Percentiles rank a stretch among this genome's conserved stretches.
Conservation (phyloP, 345 rosid species). For the Geranium rotundifolium region DNA sequence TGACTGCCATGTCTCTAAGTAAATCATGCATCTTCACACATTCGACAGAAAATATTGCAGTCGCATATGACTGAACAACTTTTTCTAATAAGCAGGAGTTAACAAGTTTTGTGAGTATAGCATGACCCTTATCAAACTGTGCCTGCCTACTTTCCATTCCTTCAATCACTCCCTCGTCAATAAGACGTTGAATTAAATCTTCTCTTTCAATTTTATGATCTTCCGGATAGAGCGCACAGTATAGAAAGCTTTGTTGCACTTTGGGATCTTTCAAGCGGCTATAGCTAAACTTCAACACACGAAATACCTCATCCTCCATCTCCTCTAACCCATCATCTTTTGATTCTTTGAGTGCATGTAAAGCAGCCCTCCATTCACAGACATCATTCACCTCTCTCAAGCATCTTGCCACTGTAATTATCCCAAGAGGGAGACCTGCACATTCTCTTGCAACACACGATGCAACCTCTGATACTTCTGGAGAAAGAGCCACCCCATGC, state of each 20-base stretch:
- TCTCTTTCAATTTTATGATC: neutral
- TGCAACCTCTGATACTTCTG: slow-evolving; percentile 1
- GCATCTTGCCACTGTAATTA: slow-evolving; percentile 6
- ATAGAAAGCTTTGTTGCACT: slow-evolving; percentile 8
- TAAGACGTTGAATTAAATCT: slow-evolving; percentile 5
- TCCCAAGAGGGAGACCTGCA: slow-evolving; percentile 14
- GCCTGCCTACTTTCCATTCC: neutral
- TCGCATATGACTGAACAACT: neutral
- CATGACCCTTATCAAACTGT: slow-evolving; percentile 1
- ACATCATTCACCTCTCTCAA: slow-evolving; percentile 6
- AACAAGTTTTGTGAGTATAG: slow-evolving; percentile 1
- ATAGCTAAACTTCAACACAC: slow-evolving; percentile 11
- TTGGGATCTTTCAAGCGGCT: slow-evolving; percentile 4
- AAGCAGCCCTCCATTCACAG: slow-evolving; percentile 14
- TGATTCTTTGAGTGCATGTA: slow-evolving; percentile 1
- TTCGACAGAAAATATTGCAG: too few relatives aligned
- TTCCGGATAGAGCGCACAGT: slow-evolving; percentile 12
- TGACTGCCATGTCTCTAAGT: slow-evolving; percentile 15
- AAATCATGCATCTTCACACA: slow-evolving; percentile 14
- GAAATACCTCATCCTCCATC: neutral
- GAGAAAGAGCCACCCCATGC: neutral
- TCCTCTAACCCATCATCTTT: neutral
- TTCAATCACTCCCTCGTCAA: slow-evolving; percentile 8
- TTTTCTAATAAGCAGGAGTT: slow-evolving; percentile 12
- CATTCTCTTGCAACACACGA: slow-evolving; percentile 6